Percentiles rank a stretch among this genome's conserved stretches.
phyloP scores from a whole-genome alignment of 1,139 yeast species.

The Scheffersomyces insectosa region DNA sequence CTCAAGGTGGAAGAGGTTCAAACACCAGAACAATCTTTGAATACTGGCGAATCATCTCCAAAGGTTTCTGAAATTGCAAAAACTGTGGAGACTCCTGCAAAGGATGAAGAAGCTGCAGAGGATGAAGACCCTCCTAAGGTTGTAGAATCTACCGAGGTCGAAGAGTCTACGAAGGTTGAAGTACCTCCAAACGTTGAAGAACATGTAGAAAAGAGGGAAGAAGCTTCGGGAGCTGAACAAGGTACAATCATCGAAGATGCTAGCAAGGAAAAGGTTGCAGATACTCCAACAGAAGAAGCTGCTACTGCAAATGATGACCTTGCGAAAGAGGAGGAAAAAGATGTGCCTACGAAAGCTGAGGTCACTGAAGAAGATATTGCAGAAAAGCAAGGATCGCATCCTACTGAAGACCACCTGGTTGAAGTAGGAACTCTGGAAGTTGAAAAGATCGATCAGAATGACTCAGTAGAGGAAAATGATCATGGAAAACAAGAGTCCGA shows the following conservation, averaged over 20 bases:
- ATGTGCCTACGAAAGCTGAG: constrained; percentile 12
- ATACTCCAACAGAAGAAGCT: constrained; percentile 6
- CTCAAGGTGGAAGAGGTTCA: not conserved
- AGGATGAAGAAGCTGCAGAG: too few relatives aligned
- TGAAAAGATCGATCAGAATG: too few relatives aligned
- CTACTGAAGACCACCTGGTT: too few relatives aligned
- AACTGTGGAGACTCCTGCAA: too few relatives aligned
- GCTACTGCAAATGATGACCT: not conserved
- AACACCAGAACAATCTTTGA: too few relatives aligned
- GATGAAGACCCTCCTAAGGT: too few relatives aligned
- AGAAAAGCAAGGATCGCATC: not conserved
- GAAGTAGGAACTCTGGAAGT: too few relatives aligned
- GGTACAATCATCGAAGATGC: not conserved
- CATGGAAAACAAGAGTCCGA: not conserved
- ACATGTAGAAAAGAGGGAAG: constrained; percentile 12
- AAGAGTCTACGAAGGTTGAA: not conserved
- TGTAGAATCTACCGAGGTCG: not conserved
- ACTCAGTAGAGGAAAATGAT: too few relatives aligned
- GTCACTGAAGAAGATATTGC: constrained; percentile 15
- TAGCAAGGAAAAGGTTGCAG: not conserved
- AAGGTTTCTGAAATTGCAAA: constrained; percentile 7
- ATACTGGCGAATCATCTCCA: too few relatives aligned
- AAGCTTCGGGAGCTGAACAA: constrained; percentile 4
- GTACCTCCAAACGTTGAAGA: constrained; percentile 7
- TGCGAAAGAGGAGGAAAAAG: constrained; percentile 11